Evolutionary conservation across 768 basidiomycete species (phyloP).

Genomic region (Psilocybe tampanensis): DNA sequence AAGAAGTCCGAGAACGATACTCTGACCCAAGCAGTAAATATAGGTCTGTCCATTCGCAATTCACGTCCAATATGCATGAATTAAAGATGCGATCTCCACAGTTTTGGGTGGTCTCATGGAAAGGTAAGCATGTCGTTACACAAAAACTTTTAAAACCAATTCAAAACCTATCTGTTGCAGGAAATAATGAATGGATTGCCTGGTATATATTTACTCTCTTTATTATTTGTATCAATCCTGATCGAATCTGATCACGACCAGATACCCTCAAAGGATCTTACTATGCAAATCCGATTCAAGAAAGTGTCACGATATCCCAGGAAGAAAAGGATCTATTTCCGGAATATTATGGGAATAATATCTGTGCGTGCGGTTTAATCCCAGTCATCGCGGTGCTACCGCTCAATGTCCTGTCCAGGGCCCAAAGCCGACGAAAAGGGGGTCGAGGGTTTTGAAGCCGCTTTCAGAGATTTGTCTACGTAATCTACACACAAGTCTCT

Average conservation of each 20-base stretch:
- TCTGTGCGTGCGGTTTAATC: constrained; percentile 56
- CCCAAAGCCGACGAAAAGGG: constrained; percentile 57
- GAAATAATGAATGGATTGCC: constrained; percentile 97
- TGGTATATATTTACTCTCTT: constrained; percentile 39
- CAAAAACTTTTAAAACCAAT: not conserved
- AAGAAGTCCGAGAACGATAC: constrained; percentile 69
- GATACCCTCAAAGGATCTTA: constrained; percentile 91
- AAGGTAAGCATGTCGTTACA: constrained; percentile 51
- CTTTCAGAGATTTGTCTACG: constrained; percentile 87
- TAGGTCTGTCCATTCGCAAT: constrained; percentile 49
- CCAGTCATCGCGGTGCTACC: not conserved
- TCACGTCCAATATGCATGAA: no score
- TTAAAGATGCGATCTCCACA: no score
- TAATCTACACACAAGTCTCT: constrained; percentile 22
- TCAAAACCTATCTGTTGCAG: constrained; percentile 33
- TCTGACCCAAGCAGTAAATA: constrained; percentile 73
- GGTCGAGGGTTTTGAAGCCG: constrained; percentile 77
- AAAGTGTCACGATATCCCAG: constrained; percentile 60
- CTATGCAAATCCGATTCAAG: constrained; percentile 86
- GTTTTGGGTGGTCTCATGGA: constrained; percentile 98
- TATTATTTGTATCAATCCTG: not conserved
- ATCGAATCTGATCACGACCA: constrained; percentile 24
- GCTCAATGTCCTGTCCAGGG: constrained; percentile 44
- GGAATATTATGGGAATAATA: constrained; percentile 87
- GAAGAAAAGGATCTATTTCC: constrained; percentile 60